Conservation (phyloP, 2,329 filamentous ascomycete genomes). For the Westerdykella aurantiaca region DNA sequence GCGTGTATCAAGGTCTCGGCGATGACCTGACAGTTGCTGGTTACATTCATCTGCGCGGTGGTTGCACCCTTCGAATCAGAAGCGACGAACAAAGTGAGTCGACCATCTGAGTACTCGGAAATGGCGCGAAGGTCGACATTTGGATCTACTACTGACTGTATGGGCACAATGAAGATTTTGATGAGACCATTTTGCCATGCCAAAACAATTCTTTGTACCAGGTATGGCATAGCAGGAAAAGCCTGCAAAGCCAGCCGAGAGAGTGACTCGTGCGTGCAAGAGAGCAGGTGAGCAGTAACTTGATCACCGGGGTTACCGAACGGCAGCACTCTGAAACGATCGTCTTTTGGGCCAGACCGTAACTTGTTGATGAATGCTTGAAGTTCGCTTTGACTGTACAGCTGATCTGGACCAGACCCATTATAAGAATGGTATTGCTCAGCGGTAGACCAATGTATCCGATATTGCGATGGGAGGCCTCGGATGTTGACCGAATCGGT, state of each 20-base stretch:
- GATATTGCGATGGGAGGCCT: slow-evolving; percentile 15
- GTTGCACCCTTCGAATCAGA: slow-evolving; percentile 23
- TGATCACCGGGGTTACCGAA: slow-evolving; percentile 41
- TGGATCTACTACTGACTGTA: slow-evolving; percentile 23
- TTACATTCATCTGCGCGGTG: slow-evolving; percentile 25
- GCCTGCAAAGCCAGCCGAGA: slow-evolving; percentile 37
- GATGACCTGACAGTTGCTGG: slow-evolving; percentile 29
- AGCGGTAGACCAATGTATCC: slow-evolving; percentile 15
- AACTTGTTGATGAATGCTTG: slow-evolving; percentile 43
- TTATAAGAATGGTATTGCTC: slow-evolving; percentile 42
- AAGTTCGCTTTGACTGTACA: slow-evolving; percentile 49
- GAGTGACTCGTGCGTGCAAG: slow-evolving; percentile 34
- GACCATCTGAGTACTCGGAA: slow-evolving; percentile 25
- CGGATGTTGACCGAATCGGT: slow-evolving; percentile 21
- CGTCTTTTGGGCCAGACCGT: slow-evolving; percentile 37
- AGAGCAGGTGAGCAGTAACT: slow-evolving; percentile 39
- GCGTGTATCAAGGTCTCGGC: slow-evolving; percentile 34
- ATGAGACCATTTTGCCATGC: slow-evolving; percentile 32
- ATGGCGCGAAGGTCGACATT: slow-evolving; percentile 37
- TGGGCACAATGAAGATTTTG: slow-evolving; percentile 31
- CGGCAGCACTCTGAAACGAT: slow-evolving; percentile 40
- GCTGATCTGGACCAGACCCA: slow-evolving; percentile 39
- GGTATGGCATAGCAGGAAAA: slow-evolving; percentile 39
- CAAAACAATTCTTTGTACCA: slow-evolving; percentile 24
- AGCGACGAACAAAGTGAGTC: slow-evolving; percentile 27